Percentiles rank a stretch among this genome's conserved stretches.
These are phyloP conservation scores for Aphanomyces astaci DNA, from an alignment of 352 stramenopile genomes.

Conservation along the genomic window DNA sequence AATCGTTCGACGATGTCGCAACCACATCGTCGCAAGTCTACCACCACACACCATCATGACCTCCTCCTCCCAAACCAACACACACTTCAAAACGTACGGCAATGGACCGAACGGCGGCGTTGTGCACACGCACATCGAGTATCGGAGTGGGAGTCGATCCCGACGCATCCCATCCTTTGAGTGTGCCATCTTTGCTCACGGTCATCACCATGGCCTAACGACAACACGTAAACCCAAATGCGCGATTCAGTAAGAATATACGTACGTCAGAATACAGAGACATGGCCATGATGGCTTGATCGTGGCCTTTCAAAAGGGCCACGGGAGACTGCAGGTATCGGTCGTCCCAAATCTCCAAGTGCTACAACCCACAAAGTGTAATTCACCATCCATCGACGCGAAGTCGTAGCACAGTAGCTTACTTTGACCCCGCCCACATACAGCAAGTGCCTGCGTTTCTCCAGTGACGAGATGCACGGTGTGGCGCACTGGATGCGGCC, in stretches of 20 bases:
- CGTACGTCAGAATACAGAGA: conserved; percentile 77
- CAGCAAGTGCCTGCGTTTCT: not conserved
- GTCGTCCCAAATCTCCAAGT: conserved; percentile 15
- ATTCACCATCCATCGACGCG: not conserved
- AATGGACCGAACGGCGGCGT: conserved; percentile 2
- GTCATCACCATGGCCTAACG: not conserved
- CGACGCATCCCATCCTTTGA: conserved; percentile 10
- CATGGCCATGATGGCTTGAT: conserved; percentile 90
- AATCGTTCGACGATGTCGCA: conserved; percentile 16
- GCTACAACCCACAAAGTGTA: not conserved
- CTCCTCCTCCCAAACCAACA: not conserved
- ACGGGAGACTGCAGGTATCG: not conserved
- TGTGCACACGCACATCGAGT: not conserved
- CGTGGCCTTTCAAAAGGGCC: conserved; percentile 68
- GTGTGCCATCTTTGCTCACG: conserved; percentile 11
- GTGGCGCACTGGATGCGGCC: not conserved
- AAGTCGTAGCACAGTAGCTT: not conserved
- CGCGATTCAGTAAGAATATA: conserved; percentile 74
- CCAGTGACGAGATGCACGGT: conserved; percentile 10
- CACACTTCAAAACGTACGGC: not conserved
- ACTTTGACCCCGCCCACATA: conserved; percentile 18
- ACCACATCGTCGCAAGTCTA: conserved; percentile 11
- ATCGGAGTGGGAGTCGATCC: not conserved
- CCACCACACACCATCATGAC: no score
- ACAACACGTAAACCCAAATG: not conserved